These are phyloP conservation scores for Hymenoscyphus repandus DNA, from an alignment of 2,329 filamentous ascomycete species.

Conservation along the genomic window DNA sequence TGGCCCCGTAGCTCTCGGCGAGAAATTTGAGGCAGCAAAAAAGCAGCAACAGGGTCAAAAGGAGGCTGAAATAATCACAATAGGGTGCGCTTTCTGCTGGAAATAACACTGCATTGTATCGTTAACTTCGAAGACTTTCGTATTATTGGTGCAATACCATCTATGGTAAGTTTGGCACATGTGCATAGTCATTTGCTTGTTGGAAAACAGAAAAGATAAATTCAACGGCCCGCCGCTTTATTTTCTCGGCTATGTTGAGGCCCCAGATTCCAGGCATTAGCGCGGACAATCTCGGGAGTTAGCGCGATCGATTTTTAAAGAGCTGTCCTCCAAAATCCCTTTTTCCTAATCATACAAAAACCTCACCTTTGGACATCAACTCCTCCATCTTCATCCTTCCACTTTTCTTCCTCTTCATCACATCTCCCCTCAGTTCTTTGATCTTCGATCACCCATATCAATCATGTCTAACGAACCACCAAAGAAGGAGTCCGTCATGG, in stretches of 20 bases:
- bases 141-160: too few species aligned
- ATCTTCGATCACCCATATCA: constrained; percentile 24
- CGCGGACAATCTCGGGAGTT: constrained; percentile 1
- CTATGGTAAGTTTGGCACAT: too few species aligned
- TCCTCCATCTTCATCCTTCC: constrained; percentile 10
- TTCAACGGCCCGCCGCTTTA: neutral
- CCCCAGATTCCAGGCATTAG: neutral
- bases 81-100: neutral
- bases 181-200: too few species aligned
- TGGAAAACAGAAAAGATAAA: neutral
- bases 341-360: constrained; percentile 21
- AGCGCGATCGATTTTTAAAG: constrained; percentile 5
- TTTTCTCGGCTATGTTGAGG: neutral
- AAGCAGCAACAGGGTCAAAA: neutral
- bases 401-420: constrained; percentile 23
- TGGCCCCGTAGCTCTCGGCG: neutral
- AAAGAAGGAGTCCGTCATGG: constrained; percentile 54
- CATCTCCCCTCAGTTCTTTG: constrained; percentile 60
- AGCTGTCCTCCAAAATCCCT: constrained; percentile 9
- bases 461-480: constrained; percentile 45
- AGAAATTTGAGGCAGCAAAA: neutral
- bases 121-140: too few species aligned
- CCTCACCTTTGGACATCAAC: constrained; percentile 13
- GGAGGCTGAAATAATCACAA: neutral
- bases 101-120: too few species aligned